phyloP scores from a whole-genome alignment of 495 filamentous ascomycete genomes.

The Penicillium desertorum region DNA sequence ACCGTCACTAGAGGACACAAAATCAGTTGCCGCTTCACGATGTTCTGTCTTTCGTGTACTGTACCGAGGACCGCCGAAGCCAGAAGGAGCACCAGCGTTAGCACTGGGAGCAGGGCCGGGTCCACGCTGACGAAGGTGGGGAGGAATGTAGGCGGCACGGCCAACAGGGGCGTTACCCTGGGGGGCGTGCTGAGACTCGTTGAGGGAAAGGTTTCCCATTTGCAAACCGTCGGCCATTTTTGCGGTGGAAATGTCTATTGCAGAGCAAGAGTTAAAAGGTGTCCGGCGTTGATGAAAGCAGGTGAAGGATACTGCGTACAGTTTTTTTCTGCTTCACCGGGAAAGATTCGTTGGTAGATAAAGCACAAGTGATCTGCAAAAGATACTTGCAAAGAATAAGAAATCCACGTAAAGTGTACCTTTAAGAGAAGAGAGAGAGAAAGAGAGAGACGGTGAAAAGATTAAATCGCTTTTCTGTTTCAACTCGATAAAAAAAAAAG shows the following conservation, averaged over 20 bases:
- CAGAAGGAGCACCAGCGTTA: conserved; percentile 40
- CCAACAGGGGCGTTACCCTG: conserved; percentile 40
- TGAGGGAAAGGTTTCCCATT: conserved; percentile 80
- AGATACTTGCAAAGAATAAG: conserved; percentile 33
- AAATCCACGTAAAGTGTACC: conserved; percentile 15
- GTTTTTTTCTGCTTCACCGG: conserved; percentile 23
- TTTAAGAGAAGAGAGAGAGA: conserved; percentile 9
- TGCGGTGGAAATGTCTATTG: conserved; percentile 32
- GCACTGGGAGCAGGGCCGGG: conserved; percentile 33
- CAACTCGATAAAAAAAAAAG: conserved; percentile 23
- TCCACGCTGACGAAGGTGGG: conserved; percentile 76
- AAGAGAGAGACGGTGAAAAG: conserved; percentile 23
- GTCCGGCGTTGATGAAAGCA: conserved; percentile 7
- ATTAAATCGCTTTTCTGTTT: conserved; percentile 23
- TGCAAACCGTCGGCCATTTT: conserved; percentile 95
- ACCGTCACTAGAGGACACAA: conserved; percentile 29
- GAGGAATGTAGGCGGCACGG: conserved; percentile 89
- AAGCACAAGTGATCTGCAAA: conserved; percentile 20
- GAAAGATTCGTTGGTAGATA: conserved; percentile 10
- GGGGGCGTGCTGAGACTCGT: conserved; percentile 68
- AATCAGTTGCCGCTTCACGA: conserved; percentile 9
- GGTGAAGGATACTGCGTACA: conserved; percentile 13
- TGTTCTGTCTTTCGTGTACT: conserved; percentile 5
- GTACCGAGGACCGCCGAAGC: conserved; percentile 44
- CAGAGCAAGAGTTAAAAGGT: conserved; percentile 22